phyloP scores from a whole-genome alignment of 768 basidiomycete species.

The Trametes elegans region DNA sequence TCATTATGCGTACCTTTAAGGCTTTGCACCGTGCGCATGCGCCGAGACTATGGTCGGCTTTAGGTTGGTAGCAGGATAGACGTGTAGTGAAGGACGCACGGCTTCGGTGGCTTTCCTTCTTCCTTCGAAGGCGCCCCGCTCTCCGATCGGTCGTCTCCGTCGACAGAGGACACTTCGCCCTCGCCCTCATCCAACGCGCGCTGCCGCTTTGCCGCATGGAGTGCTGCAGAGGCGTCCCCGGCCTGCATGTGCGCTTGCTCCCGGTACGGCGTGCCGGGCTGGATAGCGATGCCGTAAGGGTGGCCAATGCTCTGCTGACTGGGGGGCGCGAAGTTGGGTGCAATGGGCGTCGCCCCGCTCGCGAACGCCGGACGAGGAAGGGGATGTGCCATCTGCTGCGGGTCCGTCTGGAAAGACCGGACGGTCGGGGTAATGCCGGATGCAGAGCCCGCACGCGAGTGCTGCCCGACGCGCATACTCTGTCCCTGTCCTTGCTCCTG shows the following conservation, averaged over 20 bases:
- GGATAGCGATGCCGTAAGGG: not conserved
- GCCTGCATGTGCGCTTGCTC: constrained; percentile 9
- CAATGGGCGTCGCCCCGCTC: constrained; percentile 3
- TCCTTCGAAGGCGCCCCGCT: constrained; percentile 11
- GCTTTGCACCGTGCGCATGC: constrained; percentile 73
- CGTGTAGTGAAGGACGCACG: constrained; percentile 15
- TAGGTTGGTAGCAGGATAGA: not conserved
- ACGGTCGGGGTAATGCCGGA: constrained; percentile 14
- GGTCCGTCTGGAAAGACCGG: constrained; percentile 12
- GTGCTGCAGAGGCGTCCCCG: constrained; percentile 5
- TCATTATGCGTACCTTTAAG: constrained; percentile 38
- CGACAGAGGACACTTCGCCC: constrained; percentile 12
- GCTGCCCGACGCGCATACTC: constrained; percentile 1
- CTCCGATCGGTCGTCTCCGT: constrained; percentile 16
- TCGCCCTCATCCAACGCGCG: constrained; percentile 19
- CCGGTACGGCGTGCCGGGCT: constrained; percentile 11
- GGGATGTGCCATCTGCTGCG: constrained; percentile 8
- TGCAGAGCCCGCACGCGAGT: constrained; percentile 1
- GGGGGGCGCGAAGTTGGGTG: constrained; percentile 6
- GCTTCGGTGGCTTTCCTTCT: constrained; percentile 16
- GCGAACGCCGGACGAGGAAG: constrained; percentile 5
- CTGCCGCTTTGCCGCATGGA: constrained; percentile 18
- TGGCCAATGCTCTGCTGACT: not conserved
- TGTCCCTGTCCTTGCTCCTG: constrained; percentile 12
- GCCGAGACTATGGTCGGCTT: constrained; percentile 34